These are phyloP conservation scores for Ascochyta pisi DNA, from an alignment of 2,329 filamentous ascomycete species.

Conservation along the genomic window DNA sequence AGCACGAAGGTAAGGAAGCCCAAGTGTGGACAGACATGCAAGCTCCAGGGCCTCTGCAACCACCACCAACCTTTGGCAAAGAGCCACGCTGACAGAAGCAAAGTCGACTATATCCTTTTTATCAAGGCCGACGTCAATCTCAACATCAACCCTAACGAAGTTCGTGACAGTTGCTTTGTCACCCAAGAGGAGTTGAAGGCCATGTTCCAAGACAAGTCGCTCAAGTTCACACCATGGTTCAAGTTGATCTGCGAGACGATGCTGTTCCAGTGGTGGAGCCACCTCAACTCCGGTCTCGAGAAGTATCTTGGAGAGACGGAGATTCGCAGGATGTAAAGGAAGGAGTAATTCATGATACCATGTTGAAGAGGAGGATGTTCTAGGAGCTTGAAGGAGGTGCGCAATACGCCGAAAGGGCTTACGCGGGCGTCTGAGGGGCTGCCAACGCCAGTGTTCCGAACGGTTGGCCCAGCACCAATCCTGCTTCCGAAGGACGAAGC, in stretches of 20 bases:
- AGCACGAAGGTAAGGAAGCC: slow-evolving; percentile 83
- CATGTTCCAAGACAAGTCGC: slow-evolving; percentile 79
- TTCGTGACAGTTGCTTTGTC: slow-evolving; percentile 83
- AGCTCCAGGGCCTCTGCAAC: slow-evolving; percentile 19
- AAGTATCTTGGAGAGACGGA: slow-evolving; percentile 85
- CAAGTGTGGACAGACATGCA: background rate
- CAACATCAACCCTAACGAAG: slow-evolving; percentile 84
- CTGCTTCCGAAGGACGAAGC: slow-evolving; percentile 31
- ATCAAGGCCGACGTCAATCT: slow-evolving; percentile 88
- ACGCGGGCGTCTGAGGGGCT: slow-evolving; percentile 14
- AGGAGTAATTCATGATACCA: slow-evolving; percentile 11
- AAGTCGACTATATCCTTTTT: slow-evolving; percentile 98
- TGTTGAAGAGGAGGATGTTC: slow-evolving; percentile 81
- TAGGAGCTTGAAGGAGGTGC: slow-evolving; percentile 66
- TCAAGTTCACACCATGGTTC: slow-evolving; percentile 98
- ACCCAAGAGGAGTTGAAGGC: slow-evolving; percentile 79
- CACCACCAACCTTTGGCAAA: background rate
- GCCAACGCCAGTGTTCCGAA: slow-evolving; percentile 13
- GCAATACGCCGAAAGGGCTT: slow-evolving; percentile 13
- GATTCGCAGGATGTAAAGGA: slow-evolving; percentile 78
- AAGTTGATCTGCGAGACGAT: slow-evolving; percentile 98
- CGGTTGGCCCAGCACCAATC: slow-evolving; percentile 23
- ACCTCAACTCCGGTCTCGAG: slow-evolving; percentile 80
- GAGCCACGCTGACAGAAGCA: slow-evolving; percentile 27
- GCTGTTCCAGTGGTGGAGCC: slow-evolving; percentile 97